Base-by-base conservation (phyloP, 1,284 basidiomycete species). In the Cutaneotrichosporon dermatis region DNA sequence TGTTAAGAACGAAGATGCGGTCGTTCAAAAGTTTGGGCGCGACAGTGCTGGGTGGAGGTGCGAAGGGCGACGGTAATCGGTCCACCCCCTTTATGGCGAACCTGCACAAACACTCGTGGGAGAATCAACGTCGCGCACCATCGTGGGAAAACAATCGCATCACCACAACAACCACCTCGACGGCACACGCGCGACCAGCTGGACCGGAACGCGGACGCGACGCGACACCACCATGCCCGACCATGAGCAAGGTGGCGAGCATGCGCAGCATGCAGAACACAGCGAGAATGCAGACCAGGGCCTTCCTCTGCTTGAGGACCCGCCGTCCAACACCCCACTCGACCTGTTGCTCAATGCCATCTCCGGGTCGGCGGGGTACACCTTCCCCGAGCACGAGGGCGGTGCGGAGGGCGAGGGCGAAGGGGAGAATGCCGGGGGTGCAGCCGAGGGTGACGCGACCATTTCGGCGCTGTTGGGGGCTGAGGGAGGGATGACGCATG, bases 331-430 rank as follows among this genome's bases (percentile, higher is more conserved):
- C 33, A 63, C 64, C 15, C 73, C 75, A 4, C 63, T 76, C 37
- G 73, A 75, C 59, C 62, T 76, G 2, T 66, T 76, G 15, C 66
- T 76, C 46, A 76, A 75, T 44, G 75, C 75, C 16, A 76, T 76
- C 48, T 63, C 67, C 2, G 70, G 67, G 0, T 60, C 66, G 36
- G 51, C 53, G 37, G 54, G 39, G 13, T 62, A 62, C 46, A 33
- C 39, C 40, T 54, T 60, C 9, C 4, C 36, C 8, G 50, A 25
- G n/a, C 45, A 43, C 13, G 54, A 45, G 4, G 54, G 40, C 13
- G 48, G 34, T 8, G 53, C 15, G n/a, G 51, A 34, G 5, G 37
- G 41, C 36, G 36, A 39, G 12, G 48, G 25, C 6, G 39, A 10
- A 37, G 49, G 10, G 35, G 51, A 25, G 42, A 41, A 36, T 3